Conservation (phyloP, 176 grass and related monocot genomes). For the Hordeum marinum region DNA sequence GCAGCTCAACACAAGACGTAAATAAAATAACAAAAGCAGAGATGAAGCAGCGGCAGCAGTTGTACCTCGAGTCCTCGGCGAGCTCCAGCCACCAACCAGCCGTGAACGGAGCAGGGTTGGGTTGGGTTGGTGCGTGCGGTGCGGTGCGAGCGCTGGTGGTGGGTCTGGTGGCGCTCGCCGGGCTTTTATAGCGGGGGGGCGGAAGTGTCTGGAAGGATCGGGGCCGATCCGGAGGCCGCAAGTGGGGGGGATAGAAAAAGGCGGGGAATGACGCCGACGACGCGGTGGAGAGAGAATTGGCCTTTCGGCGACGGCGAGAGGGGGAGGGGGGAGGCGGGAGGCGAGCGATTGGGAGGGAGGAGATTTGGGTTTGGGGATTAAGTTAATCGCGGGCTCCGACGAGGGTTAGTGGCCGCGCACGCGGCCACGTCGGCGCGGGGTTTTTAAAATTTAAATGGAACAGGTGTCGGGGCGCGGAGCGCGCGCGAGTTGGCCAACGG, state of each 20-base stretch:
- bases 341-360: neutral
- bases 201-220: conserved; percentile 48
- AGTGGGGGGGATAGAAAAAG: conserved; percentile 34
- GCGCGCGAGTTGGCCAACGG: neutral
- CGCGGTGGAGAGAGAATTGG: neutral
- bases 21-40: neutral
- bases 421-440: conserved; percentile 25
- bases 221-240: conserved; percentile 9
- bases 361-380: neutral
- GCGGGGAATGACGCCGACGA: neutral
- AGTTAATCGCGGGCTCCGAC: conserved; percentile 12
- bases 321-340: too few species aligned
- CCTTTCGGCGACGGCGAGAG: too few species aligned
- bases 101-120: neutral
- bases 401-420: neutral
- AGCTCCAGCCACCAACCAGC: neutral
- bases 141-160: neutral
- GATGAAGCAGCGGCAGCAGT: neutral
- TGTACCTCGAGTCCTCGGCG: conserved; percentile 25
- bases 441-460: conserved; percentile 24
- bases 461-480: conserved; percentile 28
- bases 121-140: neutral
- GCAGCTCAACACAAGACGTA: neutral
- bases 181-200: conserved; percentile 19
- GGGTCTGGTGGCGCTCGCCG: neutral